Percentiles rank a stretch among this genome's conserved stretches.
These are phyloP conservation scores for Cladosporium sp. DNA, from an alignment of 2,329 filamentous ascomycete genomes.

Conservation along the genomic window DNA sequence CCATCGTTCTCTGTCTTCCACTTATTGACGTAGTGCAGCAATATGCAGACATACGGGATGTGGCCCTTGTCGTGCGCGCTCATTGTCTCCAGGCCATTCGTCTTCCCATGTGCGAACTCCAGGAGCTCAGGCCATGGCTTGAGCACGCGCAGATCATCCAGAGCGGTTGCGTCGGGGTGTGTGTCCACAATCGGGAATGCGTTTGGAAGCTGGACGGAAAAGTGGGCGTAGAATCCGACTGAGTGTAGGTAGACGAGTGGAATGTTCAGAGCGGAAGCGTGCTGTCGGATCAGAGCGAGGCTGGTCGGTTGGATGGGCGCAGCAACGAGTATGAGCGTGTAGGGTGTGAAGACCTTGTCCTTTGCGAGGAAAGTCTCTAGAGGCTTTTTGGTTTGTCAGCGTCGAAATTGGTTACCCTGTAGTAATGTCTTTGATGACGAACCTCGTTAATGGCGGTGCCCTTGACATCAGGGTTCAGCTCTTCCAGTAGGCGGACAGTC, in stretches of 20 bases:
- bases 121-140: slow-evolving; percentile 80
- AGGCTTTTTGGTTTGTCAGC: slow-evolving; percentile 35
- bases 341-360: slow-evolving; percentile 41
- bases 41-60: slow-evolving; percentile 77
- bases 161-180: slow-evolving; percentile 82
- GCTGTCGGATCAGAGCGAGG: slow-evolving; percentile 47
- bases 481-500: slow-evolving; percentile 70
- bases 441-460: slow-evolving; percentile 65
- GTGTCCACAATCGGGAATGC: slow-evolving; percentile 92
- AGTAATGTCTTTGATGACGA: slow-evolving; percentile 13
- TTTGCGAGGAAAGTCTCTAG: slow-evolving; percentile 42
- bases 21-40: slow-evolving; percentile 74
- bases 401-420: slow-evolving; percentile 31
- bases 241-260: slow-evolving; percentile 81
- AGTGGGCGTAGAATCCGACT: slow-evolving; percentile 87
- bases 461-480: slow-evolving; percentile 88
- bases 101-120: slow-evolving; percentile 63
- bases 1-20: slow-evolving; percentile 74
- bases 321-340: slow-evolving; percentile 59
- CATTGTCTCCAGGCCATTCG: slow-evolving; percentile 59
- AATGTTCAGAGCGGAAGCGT: slow-evolving; percentile 55
- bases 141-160: slow-evolving; percentile 77
- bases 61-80: slow-evolving; percentile 83
- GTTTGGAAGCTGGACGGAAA: slow-evolving; percentile 72
- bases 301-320: slow-evolving; percentile 54